Evolutionary conservation across 2,329 filamentous ascomycete genomes (phyloP).

Genomic region (Onygenales sp.): DNA sequence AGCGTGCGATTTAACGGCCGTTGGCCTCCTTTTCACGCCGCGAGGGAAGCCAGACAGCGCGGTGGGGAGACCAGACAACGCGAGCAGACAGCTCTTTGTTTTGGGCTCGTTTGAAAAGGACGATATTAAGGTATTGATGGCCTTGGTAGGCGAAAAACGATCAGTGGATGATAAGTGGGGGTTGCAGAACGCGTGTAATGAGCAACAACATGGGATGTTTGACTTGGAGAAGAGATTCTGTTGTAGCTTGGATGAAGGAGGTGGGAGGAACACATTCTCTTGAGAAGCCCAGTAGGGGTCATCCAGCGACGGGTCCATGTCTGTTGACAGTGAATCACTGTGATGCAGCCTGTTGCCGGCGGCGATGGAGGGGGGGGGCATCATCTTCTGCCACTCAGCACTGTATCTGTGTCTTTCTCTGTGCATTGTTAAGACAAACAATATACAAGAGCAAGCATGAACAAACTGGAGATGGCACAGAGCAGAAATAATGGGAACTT

Average conservation of each 20-base stretch:
- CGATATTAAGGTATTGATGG: background rate
- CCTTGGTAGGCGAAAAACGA: background rate
- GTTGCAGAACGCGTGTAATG: background rate
- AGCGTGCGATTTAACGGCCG: background rate
- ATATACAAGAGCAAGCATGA: background rate
- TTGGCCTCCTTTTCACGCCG: background rate
- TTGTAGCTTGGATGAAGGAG: background rate
- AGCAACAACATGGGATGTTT: background rate
- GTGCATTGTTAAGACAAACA: background rate
- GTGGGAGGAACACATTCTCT: background rate
- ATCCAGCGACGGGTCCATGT: background rate
- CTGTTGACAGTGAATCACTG: background rate
- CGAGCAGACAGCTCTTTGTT: background rate
- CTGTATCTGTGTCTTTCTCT: background rate
- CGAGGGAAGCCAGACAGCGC: background rate
- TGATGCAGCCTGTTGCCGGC: background rate
- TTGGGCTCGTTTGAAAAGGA: background rate
- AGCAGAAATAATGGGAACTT: too few relatives aligned
- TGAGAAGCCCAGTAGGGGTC: too few relatives aligned
- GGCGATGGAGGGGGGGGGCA: background rate
- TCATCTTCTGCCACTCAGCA: slow-evolving; percentile 1
- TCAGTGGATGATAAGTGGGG: background rate
- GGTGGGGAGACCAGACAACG: background rate
- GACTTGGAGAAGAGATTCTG: background rate
- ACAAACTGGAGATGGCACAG: background rate